Conservation (phyloP, 179 eudicot genomes). For the Actinidia polygama region DNA sequence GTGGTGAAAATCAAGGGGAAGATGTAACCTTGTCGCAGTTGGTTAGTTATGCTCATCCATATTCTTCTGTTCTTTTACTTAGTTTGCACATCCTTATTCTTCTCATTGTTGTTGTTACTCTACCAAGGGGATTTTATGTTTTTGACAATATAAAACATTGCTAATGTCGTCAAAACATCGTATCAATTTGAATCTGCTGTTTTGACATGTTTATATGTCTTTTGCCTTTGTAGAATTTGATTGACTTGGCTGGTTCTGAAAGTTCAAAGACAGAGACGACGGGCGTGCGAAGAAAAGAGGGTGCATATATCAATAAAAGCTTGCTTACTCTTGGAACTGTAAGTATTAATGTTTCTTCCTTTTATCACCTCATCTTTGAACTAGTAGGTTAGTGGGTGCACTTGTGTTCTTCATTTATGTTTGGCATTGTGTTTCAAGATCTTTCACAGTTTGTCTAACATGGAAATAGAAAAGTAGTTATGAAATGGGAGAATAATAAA, state of each 20-base stretch:
- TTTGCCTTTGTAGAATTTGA: slow-evolving; percentile 59
- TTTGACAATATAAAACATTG: too few species aligned
- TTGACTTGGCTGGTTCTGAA: slow-evolving; percentile 97
- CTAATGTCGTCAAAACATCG: too few species aligned
- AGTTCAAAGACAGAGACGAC: slow-evolving; percentile 98
- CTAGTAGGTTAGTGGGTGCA: too few species aligned
- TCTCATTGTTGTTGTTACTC: neutral
- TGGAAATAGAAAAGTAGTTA: too few species aligned
- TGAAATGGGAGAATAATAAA: too few species aligned
- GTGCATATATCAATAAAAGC: slow-evolving; percentile 95
- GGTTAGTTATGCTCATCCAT: slow-evolving; percentile 41
- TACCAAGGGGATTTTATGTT: too few species aligned
- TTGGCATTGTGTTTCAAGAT: too few species aligned
- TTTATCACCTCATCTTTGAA: too few species aligned
- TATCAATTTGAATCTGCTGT: too few species aligned
- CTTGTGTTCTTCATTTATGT: too few species aligned
- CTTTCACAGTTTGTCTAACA: too few species aligned
- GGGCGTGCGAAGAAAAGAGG: slow-evolving; percentile 93
- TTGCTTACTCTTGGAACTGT: slow-evolving; percentile 98
- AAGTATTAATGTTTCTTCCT: slow-evolving; percentile 29
- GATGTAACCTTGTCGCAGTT: slow-evolving; percentile 97
- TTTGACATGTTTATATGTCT: too few species aligned
- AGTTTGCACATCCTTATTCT: slow-evolving; percentile 2
- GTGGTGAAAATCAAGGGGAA: slow-evolving; percentile 87
- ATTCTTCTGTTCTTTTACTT: neutral